Evolutionary conservation across 768 basidiomycete species (phyloP), one percentile per base, ranked within the genome.

Genomic region (Tylopilus balloui): DNA sequence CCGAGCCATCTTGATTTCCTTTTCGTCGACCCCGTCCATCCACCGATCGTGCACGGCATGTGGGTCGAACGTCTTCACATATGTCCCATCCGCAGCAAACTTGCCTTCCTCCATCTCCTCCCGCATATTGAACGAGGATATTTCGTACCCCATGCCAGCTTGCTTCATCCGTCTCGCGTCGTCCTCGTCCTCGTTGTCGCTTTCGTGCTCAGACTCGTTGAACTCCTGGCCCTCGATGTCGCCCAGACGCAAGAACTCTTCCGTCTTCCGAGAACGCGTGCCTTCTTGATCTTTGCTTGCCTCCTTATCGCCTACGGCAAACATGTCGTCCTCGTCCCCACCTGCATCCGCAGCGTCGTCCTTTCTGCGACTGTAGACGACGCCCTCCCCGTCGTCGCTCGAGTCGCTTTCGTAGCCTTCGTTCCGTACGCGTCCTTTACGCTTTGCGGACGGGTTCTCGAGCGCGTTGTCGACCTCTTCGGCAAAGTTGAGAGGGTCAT

Each of bases 191-290:
- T 65, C 75, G 0, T 72, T 71, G 12, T 53, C 66, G 32, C 71
- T 72, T 21, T 73, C 79, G 58, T 37, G 29, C 17, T 55, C 67
- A 5, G 54, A 56, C 21, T 52, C 61, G 51, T 67, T 58, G 21
- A 99, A 98, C 63, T 93, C 94, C 65, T 99, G 96, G 0, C 96
- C 96, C 67, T 97, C 94, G 60, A 98, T 95, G 64, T 99, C 95
- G 7, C 91, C 91, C 15, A 98, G 73, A 42, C 89, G 78, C 67
- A 99, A 71, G 65, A 78, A 96, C 61, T 83, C 81, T 54, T 83
- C 78, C 61, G 81, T 79, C 61, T 81, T 78, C 68, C 69, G 81
- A 69, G 76, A 78, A 46, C 55, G 54, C 28, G 56, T 57, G n/a
- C 69, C 72, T 11, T 74, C 71, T 17, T 71, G 61, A 36, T 69